Evolutionary conservation across 2,329 filamentous ascomycete species (phyloP), one percentile per base, ranked within the genome.

Genomic region (Hypoxylon sp.): DNA sequence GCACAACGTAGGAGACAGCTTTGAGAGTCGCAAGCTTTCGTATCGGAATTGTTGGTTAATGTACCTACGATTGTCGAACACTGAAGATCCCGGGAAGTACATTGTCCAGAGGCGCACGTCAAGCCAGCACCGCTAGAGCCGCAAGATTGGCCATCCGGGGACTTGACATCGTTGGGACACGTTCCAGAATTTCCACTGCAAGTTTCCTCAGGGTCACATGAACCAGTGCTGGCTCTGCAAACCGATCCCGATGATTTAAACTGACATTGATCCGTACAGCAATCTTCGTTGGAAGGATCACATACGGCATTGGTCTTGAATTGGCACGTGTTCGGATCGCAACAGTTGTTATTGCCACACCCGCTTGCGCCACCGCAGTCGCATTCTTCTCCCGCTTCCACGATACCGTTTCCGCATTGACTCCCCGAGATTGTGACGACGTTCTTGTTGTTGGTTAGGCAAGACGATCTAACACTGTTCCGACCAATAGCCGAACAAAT

Each of bases 381-480:
- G 80, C 96, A 99, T 58, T 99, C 92, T 80, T 99, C 96, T 69
- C 93, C 96, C 17, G 87, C 84, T 81, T 98, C 96, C 55, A 99
- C 96, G 71, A 99, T 98, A 59, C 96, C 96, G 80, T 99, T 99
- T 63, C 96, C 96, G 80, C 96, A 99, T 77, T 94, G 90, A 73
- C 91, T 91, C 60, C 91, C 93, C 0, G 90, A 91, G 73, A 97
- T 93, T 28, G 92, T 96, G 32, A 88, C 86, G 50, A 99, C 89
- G 70, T 92, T 90, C 73, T 88, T 89, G 83, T 99, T 99, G 79
- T 93, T 90, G n/a, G 89, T 90, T 46, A 99, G 83, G 79, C 96
- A 99, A 25, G 77, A 81, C 0, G 89, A 89, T 68, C 92, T 91
- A 78, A 97, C 91, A 68, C 90, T 92, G 75, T 91, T 91, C 64